Conservation (phyloP, 1,139 yeast species). For the Suzukiozyma palmioleophila region DNA sequence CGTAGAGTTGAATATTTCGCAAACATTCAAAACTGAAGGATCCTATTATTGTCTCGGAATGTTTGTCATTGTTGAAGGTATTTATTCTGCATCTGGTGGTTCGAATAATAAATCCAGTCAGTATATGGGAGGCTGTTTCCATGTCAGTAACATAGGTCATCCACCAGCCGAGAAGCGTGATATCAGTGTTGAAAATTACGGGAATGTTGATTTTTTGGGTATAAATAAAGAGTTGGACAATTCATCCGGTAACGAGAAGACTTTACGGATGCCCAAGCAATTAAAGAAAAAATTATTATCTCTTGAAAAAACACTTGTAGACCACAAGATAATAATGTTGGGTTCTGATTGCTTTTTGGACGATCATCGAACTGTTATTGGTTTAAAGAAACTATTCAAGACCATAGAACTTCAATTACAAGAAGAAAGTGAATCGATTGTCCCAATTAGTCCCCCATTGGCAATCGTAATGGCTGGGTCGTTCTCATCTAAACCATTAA, state of each 20-base stretch:
- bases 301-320: slow-evolving; percentile 51
- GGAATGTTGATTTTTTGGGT: slow-evolving; percentile 77
- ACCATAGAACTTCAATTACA: slow-evolving; percentile 30
- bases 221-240: slow-evolving; percentile 41
- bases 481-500: slow-evolving; percentile 62
- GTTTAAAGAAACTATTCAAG: slow-evolving; percentile 54
- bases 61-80: slow-evolving; percentile 80
- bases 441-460: slow-evolving; percentile 42
- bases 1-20: slow-evolving; percentile 66
- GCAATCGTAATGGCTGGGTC: slow-evolving; percentile 51
- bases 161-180: slow-evolving; percentile 85
- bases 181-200: slow-evolving; percentile 62
- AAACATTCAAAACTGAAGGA: slow-evolving; percentile 61
- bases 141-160: slow-evolving; percentile 74
- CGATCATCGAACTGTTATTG: slow-evolving; percentile 52
- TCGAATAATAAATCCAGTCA: slow-evolving; percentile 21
- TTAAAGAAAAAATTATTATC: slow-evolving; percentile 51
- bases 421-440: slow-evolving; percentile 17
- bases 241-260: slow-evolving; percentile 19
- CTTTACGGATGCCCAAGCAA: slow-evolving; percentile 53
- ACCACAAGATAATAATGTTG: slow-evolving; percentile 60
- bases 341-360: slow-evolving; percentile 76
- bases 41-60: slow-evolving; percentile 77
- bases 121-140: slow-evolving; percentile 50
- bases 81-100: slow-evolving; percentile 64